These are phyloP conservation scores for Aspergillus fumigatiaffinis DNA, from an alignment of 2,329 filamentous ascomycete genomes.

Conservation along the genomic window DNA sequence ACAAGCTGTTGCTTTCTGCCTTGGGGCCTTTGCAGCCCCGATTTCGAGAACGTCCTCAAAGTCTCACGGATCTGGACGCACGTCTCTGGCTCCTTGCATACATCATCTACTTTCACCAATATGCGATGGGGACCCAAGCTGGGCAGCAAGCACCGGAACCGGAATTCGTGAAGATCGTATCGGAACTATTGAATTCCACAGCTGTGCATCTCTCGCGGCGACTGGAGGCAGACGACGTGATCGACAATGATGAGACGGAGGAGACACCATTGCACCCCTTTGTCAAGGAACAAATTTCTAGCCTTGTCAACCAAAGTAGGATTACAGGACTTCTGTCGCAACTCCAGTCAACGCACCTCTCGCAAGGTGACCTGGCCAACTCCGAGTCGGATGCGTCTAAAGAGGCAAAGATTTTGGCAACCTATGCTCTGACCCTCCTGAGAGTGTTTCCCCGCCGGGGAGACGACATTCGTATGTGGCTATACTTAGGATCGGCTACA, in stretches of 20 bases:
- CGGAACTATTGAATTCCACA: conserved; percentile 53
- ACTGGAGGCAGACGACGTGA: conserved; percentile 42
- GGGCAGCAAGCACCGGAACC: conserved; percentile 44
- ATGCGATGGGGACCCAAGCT: conserved; percentile 38
- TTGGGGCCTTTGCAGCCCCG: conserved; percentile 31
- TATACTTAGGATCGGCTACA: conserved; percentile 70
- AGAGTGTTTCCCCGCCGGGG: conserved; percentile 76
- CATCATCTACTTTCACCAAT: conserved; percentile 56
- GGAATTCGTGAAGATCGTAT: conserved; percentile 55
- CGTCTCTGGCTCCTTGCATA: conserved; percentile 57
- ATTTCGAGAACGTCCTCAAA: conserved; percentile 20
- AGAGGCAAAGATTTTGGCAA: conserved; percentile 71
- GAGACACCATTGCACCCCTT: conserved; percentile 46
- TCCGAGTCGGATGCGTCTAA: conserved; percentile 41
- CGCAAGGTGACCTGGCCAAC: conserved; percentile 19
- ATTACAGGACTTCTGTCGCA: conserved; percentile 61
- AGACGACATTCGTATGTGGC: conserved; percentile 91
- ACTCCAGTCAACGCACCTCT: conserved; percentile 26
- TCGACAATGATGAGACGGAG: conserved; percentile 26
- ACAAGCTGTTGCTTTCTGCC: conserved; percentile 44
- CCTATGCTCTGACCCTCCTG: conserved; percentile 80
- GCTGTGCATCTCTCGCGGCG: conserved; percentile 51
- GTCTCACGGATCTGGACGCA: conserved; percentile 34
- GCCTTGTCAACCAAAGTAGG: conserved; percentile 70
- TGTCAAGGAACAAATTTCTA: conserved; percentile 62